Percentiles rank a stretch among this genome's conserved stretches.
Evolutionary conservation across 208 protist species (phyloP).

Genomic region (Leishmania aethiopica): DNA sequence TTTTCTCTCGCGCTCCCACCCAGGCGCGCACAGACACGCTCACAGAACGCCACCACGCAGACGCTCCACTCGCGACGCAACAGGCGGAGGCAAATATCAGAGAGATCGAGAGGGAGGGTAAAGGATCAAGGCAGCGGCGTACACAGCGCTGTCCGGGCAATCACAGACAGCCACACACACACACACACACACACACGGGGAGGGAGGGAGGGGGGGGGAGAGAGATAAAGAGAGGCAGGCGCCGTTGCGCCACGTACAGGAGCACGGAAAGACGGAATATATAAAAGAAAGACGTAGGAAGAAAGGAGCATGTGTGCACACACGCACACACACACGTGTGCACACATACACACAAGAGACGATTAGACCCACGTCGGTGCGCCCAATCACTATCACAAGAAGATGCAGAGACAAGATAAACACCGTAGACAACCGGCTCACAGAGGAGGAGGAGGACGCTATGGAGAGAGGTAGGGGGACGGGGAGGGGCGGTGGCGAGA

Average conservation of each 20-base stretch:
- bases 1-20: neutral
- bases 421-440: neutral
- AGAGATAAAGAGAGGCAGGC: neutral
- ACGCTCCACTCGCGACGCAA: neutral
- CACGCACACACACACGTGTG: neutral
- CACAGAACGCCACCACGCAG: neutral
- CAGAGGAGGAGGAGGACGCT: neutral
- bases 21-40: neutral
- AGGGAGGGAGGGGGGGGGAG: no score
- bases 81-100: neutral
- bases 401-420: neutral
- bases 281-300: neutral
- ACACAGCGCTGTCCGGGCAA: neutral
- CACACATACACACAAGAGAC: neutral
- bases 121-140: neutral
- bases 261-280: no score
- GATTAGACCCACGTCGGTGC: neutral
- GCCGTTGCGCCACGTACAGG: no score
- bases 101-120: neutral
- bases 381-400: neutral
- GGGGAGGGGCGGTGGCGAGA: neutral
- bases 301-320: neutral
- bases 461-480: neutral
- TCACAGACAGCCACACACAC: neutral
- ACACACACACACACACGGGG: neutral